Conservation (phyloP, 2,329 filamentous ascomycete species). For the Emericellopsis atlantica region DNA sequence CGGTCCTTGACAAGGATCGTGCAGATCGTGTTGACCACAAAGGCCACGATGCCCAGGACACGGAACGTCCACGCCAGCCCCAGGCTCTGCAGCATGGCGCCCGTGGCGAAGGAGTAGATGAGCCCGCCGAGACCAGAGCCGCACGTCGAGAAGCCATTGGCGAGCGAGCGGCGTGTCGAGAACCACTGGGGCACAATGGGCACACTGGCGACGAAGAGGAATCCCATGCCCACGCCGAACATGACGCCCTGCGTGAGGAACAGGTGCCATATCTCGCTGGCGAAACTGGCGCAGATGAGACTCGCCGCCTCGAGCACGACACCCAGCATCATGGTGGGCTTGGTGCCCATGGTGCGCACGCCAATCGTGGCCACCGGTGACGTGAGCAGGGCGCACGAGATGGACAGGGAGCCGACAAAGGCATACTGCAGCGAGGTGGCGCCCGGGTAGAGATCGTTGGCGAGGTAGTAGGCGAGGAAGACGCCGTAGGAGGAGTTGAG, state of each 20-base stretch:
- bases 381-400: conserved; percentile 39
- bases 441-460: conserved; percentile 31
- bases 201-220: conserved; percentile 58
- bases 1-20: conserved; percentile 55
- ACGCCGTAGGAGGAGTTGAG: conserved; percentile 36
- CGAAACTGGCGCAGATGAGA: conserved; percentile 56
- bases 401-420: conserved; percentile 43
- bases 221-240: conserved; percentile 70
- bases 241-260: conserved; percentile 63
- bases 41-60: conserved; percentile 50
- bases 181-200: conserved; percentile 67
- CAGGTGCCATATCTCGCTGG: conserved; percentile 58
- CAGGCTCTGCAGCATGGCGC: conserved; percentile 53
- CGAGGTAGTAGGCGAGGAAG: conserved; percentile 39
- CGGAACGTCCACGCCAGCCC: conserved; percentile 56
- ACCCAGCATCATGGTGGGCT: conserved; percentile 47
- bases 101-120: conserved; percentile 52
- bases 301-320: conserved; percentile 46
- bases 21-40: conserved; percentile 50
- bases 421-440: conserved; percentile 53
- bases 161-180: conserved; percentile 50
- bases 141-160: conserved; percentile 55
- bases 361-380: conserved; percentile 51
- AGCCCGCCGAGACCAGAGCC: conserved; percentile 67
- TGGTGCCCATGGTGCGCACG: conserved; percentile 47